Percentiles rank a stretch among this genome's conserved stretches.
Evolutionary conservation across 23 red algal genomes (phyloP).

Genomic region (Agarophyton chilense): DNA sequence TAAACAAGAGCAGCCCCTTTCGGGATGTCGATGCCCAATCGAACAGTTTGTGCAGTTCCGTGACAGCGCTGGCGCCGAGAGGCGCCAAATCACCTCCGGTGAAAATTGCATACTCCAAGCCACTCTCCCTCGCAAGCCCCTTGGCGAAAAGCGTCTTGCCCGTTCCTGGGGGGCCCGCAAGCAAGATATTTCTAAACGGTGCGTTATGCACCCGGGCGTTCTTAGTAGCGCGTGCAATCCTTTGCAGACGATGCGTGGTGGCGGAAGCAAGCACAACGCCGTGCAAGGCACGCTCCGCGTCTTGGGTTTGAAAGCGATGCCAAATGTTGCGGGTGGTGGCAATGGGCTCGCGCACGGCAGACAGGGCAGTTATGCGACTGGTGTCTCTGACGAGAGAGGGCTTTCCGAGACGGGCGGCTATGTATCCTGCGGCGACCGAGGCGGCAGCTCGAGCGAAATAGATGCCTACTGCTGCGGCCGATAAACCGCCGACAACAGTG

Average conservation of each 20-base stretch:
- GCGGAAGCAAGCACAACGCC: slow-evolving; percentile 70
- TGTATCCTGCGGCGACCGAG: slow-evolving; percentile 55
- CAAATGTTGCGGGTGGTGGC: slow-evolving; percentile 14
- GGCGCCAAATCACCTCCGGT: slow-evolving; percentile 86
- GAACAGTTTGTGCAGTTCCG: slow-evolving; percentile 86
- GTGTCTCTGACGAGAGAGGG: slow-evolving; percentile 80
- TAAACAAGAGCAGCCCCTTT: slow-evolving; percentile 77
- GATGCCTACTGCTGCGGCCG: slow-evolving; percentile 69
- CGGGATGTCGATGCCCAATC: slow-evolving; percentile 77
- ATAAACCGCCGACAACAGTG: slow-evolving; percentile 59
- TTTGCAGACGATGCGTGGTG: slow-evolving; percentile 44
- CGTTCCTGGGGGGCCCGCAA: slow-evolving; percentile 95
- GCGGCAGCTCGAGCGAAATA: slow-evolving; percentile 70
- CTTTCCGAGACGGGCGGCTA: slow-evolving; percentile 72
- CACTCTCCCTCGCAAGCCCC: slow-evolving; percentile 68
- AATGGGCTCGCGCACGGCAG: slow-evolving; percentile 62
- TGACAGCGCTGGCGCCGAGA: slow-evolving; percentile 72
- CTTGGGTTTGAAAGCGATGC: slow-evolving; percentile 7
- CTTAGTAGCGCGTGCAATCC: slow-evolving; percentile 73
- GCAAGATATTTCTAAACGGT: slow-evolving; percentile 84
- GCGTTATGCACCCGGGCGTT: slow-evolving; percentile 62
- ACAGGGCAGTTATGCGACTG: slow-evolving; percentile 50
- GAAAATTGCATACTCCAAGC: slow-evolving; percentile 88
- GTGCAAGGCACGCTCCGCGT: slow-evolving; percentile 69
- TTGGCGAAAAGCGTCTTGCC: slow-evolving; percentile 97